Conservation (phyloP, 2,329 filamentous ascomycete genomes). For the Claviceps citrina region DNA sequence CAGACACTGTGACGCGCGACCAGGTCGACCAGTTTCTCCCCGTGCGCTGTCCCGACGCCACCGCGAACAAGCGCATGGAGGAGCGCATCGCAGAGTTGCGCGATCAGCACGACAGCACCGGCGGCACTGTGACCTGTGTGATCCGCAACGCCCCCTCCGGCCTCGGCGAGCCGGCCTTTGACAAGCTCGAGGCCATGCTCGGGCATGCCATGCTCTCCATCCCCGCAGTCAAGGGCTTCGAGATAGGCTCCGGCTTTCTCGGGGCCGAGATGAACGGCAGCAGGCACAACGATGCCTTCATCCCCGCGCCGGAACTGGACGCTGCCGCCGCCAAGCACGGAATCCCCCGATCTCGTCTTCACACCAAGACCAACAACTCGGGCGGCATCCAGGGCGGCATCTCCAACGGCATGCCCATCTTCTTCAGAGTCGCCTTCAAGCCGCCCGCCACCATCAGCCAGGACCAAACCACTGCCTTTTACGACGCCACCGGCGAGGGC, state of each 20-base stretch:
- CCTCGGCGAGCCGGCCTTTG: constrained; percentile 85
- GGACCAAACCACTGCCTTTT: constrained; percentile 69
- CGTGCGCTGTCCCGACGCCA: constrained; percentile 66
- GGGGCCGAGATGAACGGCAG: constrained; percentile 77
- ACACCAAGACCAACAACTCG: constrained; percentile 86
- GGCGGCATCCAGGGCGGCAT: constrained; percentile 94
- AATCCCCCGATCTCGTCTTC: constrained; percentile 44
- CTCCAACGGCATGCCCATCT: constrained; percentile 82
- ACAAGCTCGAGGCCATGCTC: constrained; percentile 84
- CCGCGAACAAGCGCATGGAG: constrained; percentile 56
- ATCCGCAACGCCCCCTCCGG: constrained; percentile 74
- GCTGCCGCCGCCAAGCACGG: constrained; percentile 31
- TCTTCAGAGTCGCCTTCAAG: constrained; percentile 93
- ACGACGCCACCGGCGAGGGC: constrained; percentile 55
- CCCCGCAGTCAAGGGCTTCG: constrained; percentile 88
- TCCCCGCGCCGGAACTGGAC: constrained; percentile 23
- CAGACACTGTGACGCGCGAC: constrained; percentile 55
- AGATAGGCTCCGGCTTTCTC: constrained; percentile 83
- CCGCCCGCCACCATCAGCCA: constrained; percentile 85
- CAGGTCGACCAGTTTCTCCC: constrained; percentile 74
- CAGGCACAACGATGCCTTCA: constrained; percentile 67
- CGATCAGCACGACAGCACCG: constrained; percentile 74
- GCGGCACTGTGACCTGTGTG: constrained; percentile 87
- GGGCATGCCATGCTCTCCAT: constrained; percentile 92
- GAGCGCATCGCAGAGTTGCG: constrained; percentile 61